Conservation (phyloP, 2,329 filamentous ascomycete species). For the Neoascochyta sp. region DNA sequence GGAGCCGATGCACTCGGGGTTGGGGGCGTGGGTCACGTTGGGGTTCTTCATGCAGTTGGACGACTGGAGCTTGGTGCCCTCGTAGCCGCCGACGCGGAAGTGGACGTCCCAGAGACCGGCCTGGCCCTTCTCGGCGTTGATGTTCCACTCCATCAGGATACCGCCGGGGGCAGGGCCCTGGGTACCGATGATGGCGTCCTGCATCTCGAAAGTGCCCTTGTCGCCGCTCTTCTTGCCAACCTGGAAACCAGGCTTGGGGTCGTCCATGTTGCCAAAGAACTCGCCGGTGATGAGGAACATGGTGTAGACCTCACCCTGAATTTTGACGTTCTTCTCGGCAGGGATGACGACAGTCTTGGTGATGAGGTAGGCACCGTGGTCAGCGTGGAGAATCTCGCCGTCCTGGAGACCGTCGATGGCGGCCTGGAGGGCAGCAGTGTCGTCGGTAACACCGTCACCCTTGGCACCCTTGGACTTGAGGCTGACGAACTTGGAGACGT, state of each 20-base stretch:
- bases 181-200: slow-evolving; percentile 81
- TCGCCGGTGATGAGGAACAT: slow-evolving; percentile 77
- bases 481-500: slow-evolving; percentile 70
- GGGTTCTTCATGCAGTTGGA: slow-evolving; percentile 77
- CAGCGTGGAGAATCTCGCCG: slow-evolving; percentile 61
- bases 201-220: slow-evolving; percentile 77
- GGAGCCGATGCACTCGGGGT: slow-evolving; percentile 67
- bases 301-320: slow-evolving; percentile 89
- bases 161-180: slow-evolving; percentile 79
- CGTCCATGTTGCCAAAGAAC: slow-evolving; percentile 68
- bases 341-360: slow-evolving; percentile 59
- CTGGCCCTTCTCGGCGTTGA: slow-evolving; percentile 63
- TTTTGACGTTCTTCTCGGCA: slow-evolving; percentile 66
- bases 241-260: slow-evolving; percentile 81
- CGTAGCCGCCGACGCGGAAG: slow-evolving; percentile 82
- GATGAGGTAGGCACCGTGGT: slow-evolving; percentile 61
- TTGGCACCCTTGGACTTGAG: slow-evolving; percentile 79
- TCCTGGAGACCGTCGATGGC: slow-evolving; percentile 65
- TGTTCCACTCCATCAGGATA: slow-evolving; percentile 89
- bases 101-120: slow-evolving; percentile 94
- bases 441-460: slow-evolving; percentile 83
- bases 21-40: slow-evolving; percentile 56
- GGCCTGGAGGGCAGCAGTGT: slow-evolving; percentile 78
- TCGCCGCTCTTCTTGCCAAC: slow-evolving; percentile 71
- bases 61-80: slow-evolving; percentile 78